These are phyloP conservation scores for Ustilago cynodontis DNA, from an alignment of 1,284 basidiomycete species.

Conservation along the genomic window DNA sequence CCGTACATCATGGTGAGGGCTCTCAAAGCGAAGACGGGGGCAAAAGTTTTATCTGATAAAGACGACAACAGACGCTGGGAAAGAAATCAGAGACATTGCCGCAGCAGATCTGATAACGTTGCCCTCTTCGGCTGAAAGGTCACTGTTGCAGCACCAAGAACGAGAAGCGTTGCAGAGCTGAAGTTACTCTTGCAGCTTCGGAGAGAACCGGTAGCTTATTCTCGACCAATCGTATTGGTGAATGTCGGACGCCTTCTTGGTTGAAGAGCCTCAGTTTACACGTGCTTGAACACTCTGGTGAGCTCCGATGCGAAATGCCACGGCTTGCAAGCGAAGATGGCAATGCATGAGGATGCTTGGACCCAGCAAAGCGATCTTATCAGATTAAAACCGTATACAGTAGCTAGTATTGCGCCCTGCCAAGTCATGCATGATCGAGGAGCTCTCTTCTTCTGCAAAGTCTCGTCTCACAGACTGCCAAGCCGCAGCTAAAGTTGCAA, in stretches of 20 bases:
- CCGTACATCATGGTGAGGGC: background rate
- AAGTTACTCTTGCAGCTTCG: conserved; percentile 2
- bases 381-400: conserved; percentile 13
- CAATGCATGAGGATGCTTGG: background rate
- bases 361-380: conserved; percentile 10
- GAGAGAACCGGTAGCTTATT: background rate
- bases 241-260: background rate
- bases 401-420: too few relatives aligned
- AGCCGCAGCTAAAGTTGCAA: background rate
- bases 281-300: background rate
- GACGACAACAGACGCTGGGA: background rate
- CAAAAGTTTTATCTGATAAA: background rate
- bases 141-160: conserved; percentile 9
- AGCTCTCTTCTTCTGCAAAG: too few relatives aligned
- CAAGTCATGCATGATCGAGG: too few relatives aligned
- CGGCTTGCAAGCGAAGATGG: background rate
- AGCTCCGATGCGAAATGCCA: background rate
- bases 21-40: background rate
- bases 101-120: conserved; percentile 2
- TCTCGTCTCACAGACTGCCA: too few relatives aligned
- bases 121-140: background rate
- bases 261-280: background rate
- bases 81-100: conserved; percentile 1
- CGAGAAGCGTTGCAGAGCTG: background rate
- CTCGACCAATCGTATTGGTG: conserved; percentile 4